Base-by-base conservation (phyloP, 1,284 basidiomycete genomes). In the Cutaneotrichosporon arboriforme region DNA sequence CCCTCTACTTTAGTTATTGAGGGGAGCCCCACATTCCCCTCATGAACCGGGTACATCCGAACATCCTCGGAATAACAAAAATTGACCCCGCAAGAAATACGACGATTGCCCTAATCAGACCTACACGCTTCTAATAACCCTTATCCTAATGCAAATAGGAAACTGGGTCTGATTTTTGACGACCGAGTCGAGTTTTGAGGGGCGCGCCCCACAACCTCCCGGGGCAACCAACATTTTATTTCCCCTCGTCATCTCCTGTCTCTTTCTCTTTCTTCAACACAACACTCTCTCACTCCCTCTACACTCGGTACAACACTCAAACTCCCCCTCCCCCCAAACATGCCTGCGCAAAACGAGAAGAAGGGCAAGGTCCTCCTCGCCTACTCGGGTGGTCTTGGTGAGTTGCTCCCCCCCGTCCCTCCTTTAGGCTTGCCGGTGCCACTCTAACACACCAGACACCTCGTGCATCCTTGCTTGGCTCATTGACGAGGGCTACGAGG, bases 401-500 rank as follows among this genome's bases (percentile, higher is more conserved):
- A 68, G 89, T 80, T 10, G 26, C 14, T 37, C 14, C 14, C 17
- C n/a, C 15, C 15, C 36, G 14, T 38, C 36, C 15, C n/a, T n/a
- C n/a, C n/a, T n/a, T n/a, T n/a, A n/a, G n/a, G n/a, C n/a, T n/a
- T n/a, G n/a, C n/a, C n/a, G n/a, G 15, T n/a, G 17, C 35, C 20
- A 31, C 7, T 31, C 26, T 31, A 31, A 31, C 10, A 5, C 34
- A 26, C 21, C 65, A 91, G 90, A 97, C 77, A 96, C 92, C 36
- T 94, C 91, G 36, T 96, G 91, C 77, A 97, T 97, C 77, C 84
- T 96, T 66, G 88, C 88, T 51, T 96, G 91, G 91, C 80, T 96
- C 76, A 94, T 97, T 75, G 93, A 98, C 75, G 82, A 97, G 75
- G 92, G 91, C 52, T 97, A 97, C 78, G 90, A 97, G 70, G 94